A percentile compares a stretch with the other conserved stretches of the same genome.
Conservation (phyloP, 2,329 filamentous ascomycete species). For the Ascochyta viciae-villosae region DNA sequence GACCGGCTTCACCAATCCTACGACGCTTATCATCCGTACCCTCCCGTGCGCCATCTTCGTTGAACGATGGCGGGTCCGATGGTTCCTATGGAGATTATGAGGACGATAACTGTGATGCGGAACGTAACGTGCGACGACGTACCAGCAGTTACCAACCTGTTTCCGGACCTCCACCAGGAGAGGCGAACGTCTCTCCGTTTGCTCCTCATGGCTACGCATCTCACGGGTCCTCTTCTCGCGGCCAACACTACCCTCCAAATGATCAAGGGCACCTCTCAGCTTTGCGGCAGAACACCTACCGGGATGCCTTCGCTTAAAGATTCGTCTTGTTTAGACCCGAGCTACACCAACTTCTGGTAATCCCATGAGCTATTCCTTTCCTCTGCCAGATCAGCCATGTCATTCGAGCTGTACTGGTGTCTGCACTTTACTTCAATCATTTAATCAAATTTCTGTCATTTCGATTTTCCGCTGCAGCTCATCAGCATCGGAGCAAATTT, state of each 20-base stretch:
- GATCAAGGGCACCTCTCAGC: conserved; percentile 17
- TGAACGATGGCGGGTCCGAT: conserved; percentile 38
- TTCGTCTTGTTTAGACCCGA: background rate
- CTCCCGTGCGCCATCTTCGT: conserved; percentile 38
- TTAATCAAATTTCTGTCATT: background rate
- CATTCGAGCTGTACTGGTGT: background rate
- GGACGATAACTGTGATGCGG: conserved; percentile 37
- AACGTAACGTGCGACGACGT: conserved; percentile 48
- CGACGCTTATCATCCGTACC: conserved; percentile 41
- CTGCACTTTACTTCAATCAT: background rate
- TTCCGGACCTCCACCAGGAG: conserved; percentile 30
- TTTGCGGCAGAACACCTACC: conserved; percentile 16
- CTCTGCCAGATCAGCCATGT: background rate
- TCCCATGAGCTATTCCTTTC: background rate
- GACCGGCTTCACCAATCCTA: conserved; percentile 53
- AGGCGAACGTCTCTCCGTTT: conserved; percentile 27
- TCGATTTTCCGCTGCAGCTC: background rate
- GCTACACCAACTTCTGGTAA: background rate
- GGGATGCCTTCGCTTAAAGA: conserved; percentile 24
- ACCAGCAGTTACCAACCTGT: conserved; percentile 47
- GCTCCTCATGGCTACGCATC: conserved; percentile 27
- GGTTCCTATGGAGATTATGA: conserved; percentile 44
- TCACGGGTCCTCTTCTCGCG: background rate
- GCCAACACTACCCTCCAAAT: conserved; percentile 17
- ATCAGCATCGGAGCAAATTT: background rate